Percentiles rank a stretch among this genome's conserved stretches.
Evolutionary conservation across 805 yeast species (phyloP).

Genomic region (Kuraishia piskuri): DNA sequence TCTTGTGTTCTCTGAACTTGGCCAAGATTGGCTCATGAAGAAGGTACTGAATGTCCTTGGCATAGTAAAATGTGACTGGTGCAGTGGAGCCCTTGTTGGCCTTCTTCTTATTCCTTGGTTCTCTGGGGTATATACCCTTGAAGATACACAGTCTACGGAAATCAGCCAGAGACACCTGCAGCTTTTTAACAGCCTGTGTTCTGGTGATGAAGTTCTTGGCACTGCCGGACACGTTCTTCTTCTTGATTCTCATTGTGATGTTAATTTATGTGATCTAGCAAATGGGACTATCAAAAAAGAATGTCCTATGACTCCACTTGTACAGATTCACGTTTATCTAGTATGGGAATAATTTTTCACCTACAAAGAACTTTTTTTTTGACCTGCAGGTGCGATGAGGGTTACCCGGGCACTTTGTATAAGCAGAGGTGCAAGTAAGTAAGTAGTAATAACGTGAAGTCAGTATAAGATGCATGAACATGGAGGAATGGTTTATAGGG

Average conservation of each 20-base stretch:
- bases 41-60: constrained; percentile 90
- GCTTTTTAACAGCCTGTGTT: constrained; percentile 85
- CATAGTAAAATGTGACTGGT: constrained; percentile 87
- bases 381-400: not conserved
- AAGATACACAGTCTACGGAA: constrained; percentile 95
- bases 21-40: constrained; percentile 89
- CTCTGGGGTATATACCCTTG: constrained; percentile 97
- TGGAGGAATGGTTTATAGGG: not conserved
- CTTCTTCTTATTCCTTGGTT: constrained; percentile 90
- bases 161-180: constrained; percentile 92
- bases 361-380: not conserved
- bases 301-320: not conserved
- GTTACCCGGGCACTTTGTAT: not conserved
- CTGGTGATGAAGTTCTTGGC: constrained; percentile 91
- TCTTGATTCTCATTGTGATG: constrained; percentile 46
- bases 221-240: constrained; percentile 78
- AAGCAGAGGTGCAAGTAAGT: not conserved
- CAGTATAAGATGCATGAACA: not conserved
- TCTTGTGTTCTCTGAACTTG: constrained; percentile 92
- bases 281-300: not conserved
- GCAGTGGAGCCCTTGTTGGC: constrained; percentile 98
- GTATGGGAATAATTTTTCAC: not conserved
- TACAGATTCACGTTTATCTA: not conserved
- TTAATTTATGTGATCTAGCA: not conserved
- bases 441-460: not conserved